A percentile compares a stretch with the other conserved stretches of the same genome.
Conservation (phyloP, 148 eudicot genomes). For the Suaeda aralocaspica region DNA sequence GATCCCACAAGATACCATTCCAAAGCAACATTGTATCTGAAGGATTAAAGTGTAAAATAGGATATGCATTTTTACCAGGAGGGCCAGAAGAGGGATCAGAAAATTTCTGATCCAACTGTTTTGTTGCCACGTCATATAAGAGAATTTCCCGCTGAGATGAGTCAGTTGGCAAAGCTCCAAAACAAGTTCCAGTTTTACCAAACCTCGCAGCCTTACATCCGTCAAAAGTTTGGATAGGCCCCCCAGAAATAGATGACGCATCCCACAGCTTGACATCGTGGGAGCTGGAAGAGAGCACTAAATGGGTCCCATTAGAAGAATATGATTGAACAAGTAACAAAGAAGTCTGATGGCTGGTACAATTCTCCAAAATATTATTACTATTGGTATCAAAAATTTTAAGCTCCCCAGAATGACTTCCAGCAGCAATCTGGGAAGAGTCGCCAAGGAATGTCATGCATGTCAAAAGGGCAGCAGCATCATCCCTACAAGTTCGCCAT, state of each 20-base stretch:
- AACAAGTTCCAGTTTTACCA: constrained; percentile 57
- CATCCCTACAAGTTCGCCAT: constrained; percentile 89
- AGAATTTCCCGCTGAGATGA: constrained; percentile 60
- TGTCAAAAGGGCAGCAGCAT: constrained; percentile 60
- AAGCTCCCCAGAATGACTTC: constrained; percentile 85
- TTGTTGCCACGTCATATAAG: constrained; percentile 69
- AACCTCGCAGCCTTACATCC: constrained; percentile 70
- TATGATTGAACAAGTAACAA: constrained; percentile 63
- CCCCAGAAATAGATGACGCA: constrained; percentile 65
- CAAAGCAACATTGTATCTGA: constrained; percentile 78
- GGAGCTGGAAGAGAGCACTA: constrained; percentile 77
- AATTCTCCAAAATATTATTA: constrained; percentile 68
- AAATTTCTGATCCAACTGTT: constrained; percentile 62
- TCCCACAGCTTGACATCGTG: constrained; percentile 91
- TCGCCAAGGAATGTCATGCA: constrained; percentile 85
- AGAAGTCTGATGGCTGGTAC: constrained; percentile 60
- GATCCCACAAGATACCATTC: constrained; percentile 97
- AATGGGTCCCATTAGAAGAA: constrained; percentile 49
- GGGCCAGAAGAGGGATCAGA: constrained; percentile 47
- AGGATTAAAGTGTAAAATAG: constrained; percentile 84
- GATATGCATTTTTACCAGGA: constrained; percentile 58
- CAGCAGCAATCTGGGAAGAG: constrained; percentile 81
- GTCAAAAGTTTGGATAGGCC: constrained; percentile 86
- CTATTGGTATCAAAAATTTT: constrained; percentile 75
- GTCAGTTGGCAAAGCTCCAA: constrained; percentile 80